Conservation (phyloP, 768 basidiomycete genomes). For the Boletellus sp. region DNA sequence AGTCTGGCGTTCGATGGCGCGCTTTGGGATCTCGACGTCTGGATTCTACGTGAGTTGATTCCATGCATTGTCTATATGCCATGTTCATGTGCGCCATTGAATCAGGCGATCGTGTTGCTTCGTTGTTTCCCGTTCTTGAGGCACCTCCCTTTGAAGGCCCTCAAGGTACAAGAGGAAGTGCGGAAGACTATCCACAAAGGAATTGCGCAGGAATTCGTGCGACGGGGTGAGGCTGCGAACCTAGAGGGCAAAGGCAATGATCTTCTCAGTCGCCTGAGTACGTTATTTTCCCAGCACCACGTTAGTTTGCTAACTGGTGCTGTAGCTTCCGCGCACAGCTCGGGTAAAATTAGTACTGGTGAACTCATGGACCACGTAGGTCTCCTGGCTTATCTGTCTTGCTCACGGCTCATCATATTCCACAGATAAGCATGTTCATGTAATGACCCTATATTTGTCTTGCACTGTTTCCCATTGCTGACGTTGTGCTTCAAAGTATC, state of each 20-base stretch:
- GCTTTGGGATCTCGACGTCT: not conserved
- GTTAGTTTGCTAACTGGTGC: not conserved
- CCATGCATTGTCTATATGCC: not conserved
- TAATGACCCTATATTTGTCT: not conserved
- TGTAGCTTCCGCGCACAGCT: conserved; percentile 2
- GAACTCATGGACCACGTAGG: conserved; percentile 8
- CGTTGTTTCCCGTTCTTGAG: conserved; percentile 6
- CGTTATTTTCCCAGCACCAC: not conserved
- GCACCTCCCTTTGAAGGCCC: conserved; percentile 7
- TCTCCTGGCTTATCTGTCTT: not conserved
- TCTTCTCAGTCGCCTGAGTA: conserved; percentile 4
- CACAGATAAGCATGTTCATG: conserved; percentile 12
- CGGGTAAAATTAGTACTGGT: not conserved
- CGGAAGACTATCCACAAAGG: conserved; percentile 12
- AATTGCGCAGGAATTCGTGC: conserved; percentile 9
- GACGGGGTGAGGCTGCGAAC: not conserved
- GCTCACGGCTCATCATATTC: not conserved
- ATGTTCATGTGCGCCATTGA: not conserved
- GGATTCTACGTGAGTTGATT: conserved; percentile 1
- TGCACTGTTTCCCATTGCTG: not conserved
- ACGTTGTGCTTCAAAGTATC: not conserved
- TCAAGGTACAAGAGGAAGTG: conserved; percentile 10
- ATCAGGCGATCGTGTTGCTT: not conserved
- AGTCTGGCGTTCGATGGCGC: conserved; percentile 6
- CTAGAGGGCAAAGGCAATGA: not conserved